Base-by-base conservation (phyloP, 2,329 filamentous ascomycete species). In the Didymella sp. region DNA sequence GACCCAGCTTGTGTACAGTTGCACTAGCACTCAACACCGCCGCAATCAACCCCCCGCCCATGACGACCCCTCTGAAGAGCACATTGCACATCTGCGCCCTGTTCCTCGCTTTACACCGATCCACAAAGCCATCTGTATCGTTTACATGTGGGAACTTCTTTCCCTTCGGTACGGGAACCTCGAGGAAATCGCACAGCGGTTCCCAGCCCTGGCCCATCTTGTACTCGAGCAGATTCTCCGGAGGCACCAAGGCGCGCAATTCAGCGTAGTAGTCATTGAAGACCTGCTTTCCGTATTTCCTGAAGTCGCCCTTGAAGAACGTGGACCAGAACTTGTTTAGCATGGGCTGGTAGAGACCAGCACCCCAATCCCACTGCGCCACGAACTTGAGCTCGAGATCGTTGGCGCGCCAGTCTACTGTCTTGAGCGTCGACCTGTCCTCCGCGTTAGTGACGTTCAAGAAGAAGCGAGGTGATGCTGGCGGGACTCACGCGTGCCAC, bases 271-370 rank as follows among this genome's bases (percentile, higher is more conserved):
- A 19, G 33, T 35, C n/a, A 15, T 35, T 33, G 5, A 33, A 90
- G 42, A 86, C 79, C 49, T 85, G 80, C 78, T 89, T 89, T 69
- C 86, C 87, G 57, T 84, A 79, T 71, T 83, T 83, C 69, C 84
- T 82, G 72, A 89, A 89, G 70, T 89, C 87, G 47, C 85, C 85
- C 59, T 85, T 81, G 80, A 88, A 89, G 76, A 89, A 89, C 53
- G 81, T 83, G 66, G 86, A 82, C 77, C 88, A 89, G 79, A 89
- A 88, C 75, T 87, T 88, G 73, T 82, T 81, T 56, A 89, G 80
- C 87, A 89, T 89, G 35, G 86, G 87, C 72, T 88, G 84, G 78
- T 89, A 89, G 79, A 88, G 85, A 71, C 83, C 79, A 7, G 87
- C 86, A 11, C 84, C 87, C 87, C 87, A 89, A 77, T 84, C 84